Evolutionary conservation across 2,329 filamentous ascomycete genomes (phyloP).

Genomic region (Sporothrix dimorphospora): DNA sequence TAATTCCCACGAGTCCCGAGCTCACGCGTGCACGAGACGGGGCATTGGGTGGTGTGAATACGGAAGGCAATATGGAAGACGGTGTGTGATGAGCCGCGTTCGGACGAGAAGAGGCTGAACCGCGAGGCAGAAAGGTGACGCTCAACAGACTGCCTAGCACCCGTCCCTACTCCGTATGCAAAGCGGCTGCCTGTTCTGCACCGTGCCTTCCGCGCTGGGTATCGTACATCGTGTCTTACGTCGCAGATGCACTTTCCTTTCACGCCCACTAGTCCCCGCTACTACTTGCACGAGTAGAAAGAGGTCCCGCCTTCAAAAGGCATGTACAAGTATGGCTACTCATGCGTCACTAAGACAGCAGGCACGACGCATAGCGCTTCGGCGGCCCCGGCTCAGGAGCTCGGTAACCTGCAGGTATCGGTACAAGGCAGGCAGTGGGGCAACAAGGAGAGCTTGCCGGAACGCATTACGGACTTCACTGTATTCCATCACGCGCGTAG

Average conservation of each 20-base stretch:
- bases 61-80: not conserved
- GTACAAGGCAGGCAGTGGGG: not conserved
- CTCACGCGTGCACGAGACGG: not conserved
- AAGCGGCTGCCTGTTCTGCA: not conserved
- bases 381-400: not conserved
- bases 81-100: not conserved
- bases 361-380: slow-evolving; percentile 14
- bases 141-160: not conserved
- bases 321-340: not conserved
- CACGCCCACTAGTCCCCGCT: not conserved
- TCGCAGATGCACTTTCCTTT: not conserved
- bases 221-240: not conserved
- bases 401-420: not conserved
- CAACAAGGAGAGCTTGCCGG: not conserved
- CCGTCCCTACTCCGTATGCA: not conserved
- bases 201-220: not conserved
- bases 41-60: not conserved
- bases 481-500: not conserved
- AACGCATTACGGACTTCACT: no score
- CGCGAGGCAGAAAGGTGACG: not conserved
- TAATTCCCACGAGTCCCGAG: no score
- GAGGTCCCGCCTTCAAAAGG: not conserved
- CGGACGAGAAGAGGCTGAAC: not conserved
- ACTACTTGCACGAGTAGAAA: no score
- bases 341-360: not conserved